Evolutionary conservation across 2,329 filamentous ascomycete genomes (phyloP), one percentile per base, ranked within the genome.

Genomic region (Chaetomium strumarium): DNA sequence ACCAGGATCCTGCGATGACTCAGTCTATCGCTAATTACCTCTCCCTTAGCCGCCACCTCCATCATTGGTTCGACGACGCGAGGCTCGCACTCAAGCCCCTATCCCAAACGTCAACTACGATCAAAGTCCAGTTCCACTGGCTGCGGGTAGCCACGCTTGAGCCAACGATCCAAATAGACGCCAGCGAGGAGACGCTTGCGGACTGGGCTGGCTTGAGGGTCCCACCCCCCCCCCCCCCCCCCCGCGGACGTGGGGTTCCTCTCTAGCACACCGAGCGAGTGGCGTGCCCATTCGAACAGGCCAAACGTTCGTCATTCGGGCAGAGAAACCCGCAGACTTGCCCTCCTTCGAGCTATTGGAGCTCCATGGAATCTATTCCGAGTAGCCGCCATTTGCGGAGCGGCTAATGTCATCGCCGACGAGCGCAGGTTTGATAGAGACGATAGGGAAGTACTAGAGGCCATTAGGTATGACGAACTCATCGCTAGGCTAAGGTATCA

Each of bases 11-110:
- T 5, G 30, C 8, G 11, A 51, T 48, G 20, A 51, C 48, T 30
- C 52, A 51, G 20, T 55, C 52, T 1, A 24, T 31, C 14, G 29
- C 45, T n/a, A 49, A 55, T 45, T 31, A 42, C 41, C 46, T 55
- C 24, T 55, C 49, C 5, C 36, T 55, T 40, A 49, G 17, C 46
- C 49, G 49, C 49, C 53, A 55, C 39, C 31, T 52, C 34, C 49
- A 49, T 46, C 44, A 49, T 45, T 55, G 49, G 48, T 55, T 55
- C 17, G 38, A 52, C 29, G 43, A 52, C 20, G 49, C 53, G 11
- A 29, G 49, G 37, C 39, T 55, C 40, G 49, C 53, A 12, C n/a
- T 55, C 1, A 55, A 52, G 24, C 53, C 53, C 42, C 53, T 55
- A 14, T 10, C 36, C 29, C 33, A 52, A 37, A 52, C 41, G n/a